Evolutionary conservation across 305 asterid genomes (phyloP), one percentile per base, ranked within the genome.

Genomic region (Ajuga reptans): DNA sequence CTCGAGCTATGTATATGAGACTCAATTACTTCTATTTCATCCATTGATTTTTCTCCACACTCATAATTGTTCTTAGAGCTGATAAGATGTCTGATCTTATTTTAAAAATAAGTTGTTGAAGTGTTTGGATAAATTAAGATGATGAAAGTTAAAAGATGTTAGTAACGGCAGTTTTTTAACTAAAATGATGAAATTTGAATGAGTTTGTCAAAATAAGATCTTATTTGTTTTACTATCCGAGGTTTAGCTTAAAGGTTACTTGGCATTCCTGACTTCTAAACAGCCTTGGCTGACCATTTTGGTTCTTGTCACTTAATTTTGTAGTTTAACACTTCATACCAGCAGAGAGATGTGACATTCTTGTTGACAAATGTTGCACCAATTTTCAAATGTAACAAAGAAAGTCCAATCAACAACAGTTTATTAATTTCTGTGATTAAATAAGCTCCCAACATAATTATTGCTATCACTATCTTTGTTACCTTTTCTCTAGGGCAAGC

Each of bases 241-340:
- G 61, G 45, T 70, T 53, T 42, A 33, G 62, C 60, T 57, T 41
- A 36, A n/a, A 56, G 66, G 61, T 41, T n/a, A 16, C 15, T 34
- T 15, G 66, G 39, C 36, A 31, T 55, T 58, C 68, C 54, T 60
- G 54, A 9, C 47, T 58, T 63, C 27, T 66, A 63, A 33, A 71
- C 18, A 24, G 64, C 69, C 72, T 42, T 66, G 24, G 60, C 21
- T 72, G 64, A 49, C 69, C 62, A 64, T 63, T 64, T 75, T 45
- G 6, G 18, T 47, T 41, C 57, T 75, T 49, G 65, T 46, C 31
- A 37, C 60, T 34, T 18, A 36, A 15, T 69, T 29, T 18, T 54
- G 56, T 37, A 62, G 34, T 63, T 36, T 24, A 34, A 50, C 39
- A 29, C 29, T n/a, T 46, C 68, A 46, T 58, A 71, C 58, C 66